Percentiles rank a stretch among this genome's conserved stretches.
phyloP scores from a whole-genome alignment of 2,329 filamentous ascomycete genomes.

The Phyllosticta ampelicida region DNA sequence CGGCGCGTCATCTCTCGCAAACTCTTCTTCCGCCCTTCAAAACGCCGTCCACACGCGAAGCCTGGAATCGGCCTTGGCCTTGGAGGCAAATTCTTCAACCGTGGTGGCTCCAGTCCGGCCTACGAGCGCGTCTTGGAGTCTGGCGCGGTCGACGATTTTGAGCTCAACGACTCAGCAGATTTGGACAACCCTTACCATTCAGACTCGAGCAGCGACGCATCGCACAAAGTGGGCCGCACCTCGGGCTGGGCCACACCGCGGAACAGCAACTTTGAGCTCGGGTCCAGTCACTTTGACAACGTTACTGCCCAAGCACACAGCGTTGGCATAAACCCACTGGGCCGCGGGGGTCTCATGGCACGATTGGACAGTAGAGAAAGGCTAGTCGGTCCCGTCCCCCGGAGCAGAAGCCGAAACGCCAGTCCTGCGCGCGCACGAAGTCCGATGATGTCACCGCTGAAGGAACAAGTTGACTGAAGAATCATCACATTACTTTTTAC shows the following conservation, averaged over 20 bases:
- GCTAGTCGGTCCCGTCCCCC: conserved; percentile 48
- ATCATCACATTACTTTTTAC: background rate
- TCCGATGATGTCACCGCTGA: conserved; percentile 24
- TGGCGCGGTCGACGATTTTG: conserved; percentile 53
- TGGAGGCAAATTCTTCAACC: conserved; percentile 36
- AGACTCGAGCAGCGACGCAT: conserved; percentile 44
- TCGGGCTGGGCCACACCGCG: conserved; percentile 61
- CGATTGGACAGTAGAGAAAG: conserved; percentile 81
- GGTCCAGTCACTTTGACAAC: conserved; percentile 17
- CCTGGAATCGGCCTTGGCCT: conserved; percentile 13
- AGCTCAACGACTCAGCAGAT: conserved; percentile 58
- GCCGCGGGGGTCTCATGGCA: conserved; percentile 62
- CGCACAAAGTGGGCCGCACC: conserved; percentile 47
- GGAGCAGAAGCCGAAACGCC: conserved; percentile 36
- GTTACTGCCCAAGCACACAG: conserved; percentile 21
- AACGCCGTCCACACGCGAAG: conserved; percentile 18
- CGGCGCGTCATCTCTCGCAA: conserved; percentile 48
- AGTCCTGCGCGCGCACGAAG: conserved; percentile 39
- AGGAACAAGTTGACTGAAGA: conserved; percentile 25
- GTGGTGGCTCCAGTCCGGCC: conserved; percentile 31
- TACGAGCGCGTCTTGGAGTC: conserved; percentile 86
- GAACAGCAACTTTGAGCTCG: conserved; percentile 20
- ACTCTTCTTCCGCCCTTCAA: conserved; percentile 24
- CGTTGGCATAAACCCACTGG: conserved; percentile 29
- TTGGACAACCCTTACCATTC: conserved; percentile 31